Percentiles rank a stretch among this genome's conserved stretches.
phyloP scores from a whole-genome alignment of 169 alveolate species.

The Plasmodium cynomolgi region DNA sequence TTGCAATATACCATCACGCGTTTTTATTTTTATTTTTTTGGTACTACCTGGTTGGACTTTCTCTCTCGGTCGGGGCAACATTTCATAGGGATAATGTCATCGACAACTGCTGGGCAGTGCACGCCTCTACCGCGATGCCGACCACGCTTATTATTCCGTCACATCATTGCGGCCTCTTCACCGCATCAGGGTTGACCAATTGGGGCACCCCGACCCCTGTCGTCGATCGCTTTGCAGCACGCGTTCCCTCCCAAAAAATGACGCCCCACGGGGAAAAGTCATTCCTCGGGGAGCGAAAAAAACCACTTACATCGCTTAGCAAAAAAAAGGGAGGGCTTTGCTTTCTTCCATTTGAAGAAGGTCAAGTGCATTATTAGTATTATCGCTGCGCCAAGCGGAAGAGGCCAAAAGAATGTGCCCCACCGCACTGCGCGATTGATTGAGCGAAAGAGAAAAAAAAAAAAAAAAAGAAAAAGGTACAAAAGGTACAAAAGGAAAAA shows the following conservation, averaged over 20 bases:
- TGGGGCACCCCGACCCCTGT: background rate
- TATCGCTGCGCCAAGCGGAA: background rate
- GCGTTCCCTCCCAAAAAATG: background rate
- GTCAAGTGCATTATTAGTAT: background rate
- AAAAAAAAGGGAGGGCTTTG: conserved; percentile 15
- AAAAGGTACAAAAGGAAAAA: background rate
- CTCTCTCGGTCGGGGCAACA: background rate
- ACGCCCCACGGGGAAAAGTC: background rate
- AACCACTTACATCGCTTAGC: conserved; percentile 57
- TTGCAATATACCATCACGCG: background rate
- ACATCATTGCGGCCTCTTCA: background rate
- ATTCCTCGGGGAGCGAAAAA: background rate
- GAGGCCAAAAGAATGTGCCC: background rate
- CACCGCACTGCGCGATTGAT: background rate
- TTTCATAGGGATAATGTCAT: background rate
- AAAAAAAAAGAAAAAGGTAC: background rate
- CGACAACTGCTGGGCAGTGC: background rate
- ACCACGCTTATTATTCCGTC: background rate
- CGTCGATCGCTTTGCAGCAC: background rate
- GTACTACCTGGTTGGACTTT: background rate
- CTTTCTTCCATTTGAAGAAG: background rate
- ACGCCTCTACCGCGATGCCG: background rate
- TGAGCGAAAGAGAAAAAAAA: background rate
- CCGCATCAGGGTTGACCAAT: background rate
- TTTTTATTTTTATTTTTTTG: too few species aligned